These are phyloP conservation scores for Boechera divaricarpa DNA, from an alignment of 345 rosid species.

Conservation along the genomic window DNA sequence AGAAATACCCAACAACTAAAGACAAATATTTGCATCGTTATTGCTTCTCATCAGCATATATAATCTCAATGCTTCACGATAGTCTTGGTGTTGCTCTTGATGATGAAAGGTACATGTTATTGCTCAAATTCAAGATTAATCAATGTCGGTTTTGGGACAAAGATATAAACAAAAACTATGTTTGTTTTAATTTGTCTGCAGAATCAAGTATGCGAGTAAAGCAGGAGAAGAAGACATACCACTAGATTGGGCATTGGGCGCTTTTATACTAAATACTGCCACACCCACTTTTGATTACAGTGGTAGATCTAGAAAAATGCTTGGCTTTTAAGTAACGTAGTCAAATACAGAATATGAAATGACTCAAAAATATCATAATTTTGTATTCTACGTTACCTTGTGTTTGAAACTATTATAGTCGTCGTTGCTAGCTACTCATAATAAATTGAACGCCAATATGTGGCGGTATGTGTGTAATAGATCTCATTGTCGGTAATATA, in stretches of 20 bases:
- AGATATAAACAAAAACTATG: neutral
- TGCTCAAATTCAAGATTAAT: neutral
- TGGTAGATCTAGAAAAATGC: conserved; percentile 19
- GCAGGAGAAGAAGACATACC: conserved; percentile 57
- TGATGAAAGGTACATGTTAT: conserved; percentile 56
- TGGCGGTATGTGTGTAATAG: neutral
- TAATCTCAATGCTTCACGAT: conserved; percentile 82
- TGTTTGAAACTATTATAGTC: conserved; percentile 7
- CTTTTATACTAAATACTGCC: conserved; percentile 68
- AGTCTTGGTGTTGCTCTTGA: conserved; percentile 73
- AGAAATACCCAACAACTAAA: conserved; percentile 54
- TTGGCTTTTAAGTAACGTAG: conserved; percentile 9
- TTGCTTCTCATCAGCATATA: conserved; percentile 93
- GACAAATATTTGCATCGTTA: conserved; percentile 66
- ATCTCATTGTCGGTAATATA: neutral
- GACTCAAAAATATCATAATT: neutral
- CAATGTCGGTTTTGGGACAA: neutral
- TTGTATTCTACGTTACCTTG: neutral
- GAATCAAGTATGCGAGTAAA: conserved; percentile 63
- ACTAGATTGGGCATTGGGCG: conserved; percentile 87
- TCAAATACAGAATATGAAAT: neutral
- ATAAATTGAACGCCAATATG: neutral
- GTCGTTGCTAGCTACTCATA: neutral
- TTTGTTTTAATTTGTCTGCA: conserved; percentile 37
- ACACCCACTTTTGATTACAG: neutral